A percentile compares a stretch with the other conserved stretches of the same genome.
phyloP scores from a whole-genome alignment of 2,329 filamentous ascomycete species.

The Zymoseptoria brevis region DNA sequence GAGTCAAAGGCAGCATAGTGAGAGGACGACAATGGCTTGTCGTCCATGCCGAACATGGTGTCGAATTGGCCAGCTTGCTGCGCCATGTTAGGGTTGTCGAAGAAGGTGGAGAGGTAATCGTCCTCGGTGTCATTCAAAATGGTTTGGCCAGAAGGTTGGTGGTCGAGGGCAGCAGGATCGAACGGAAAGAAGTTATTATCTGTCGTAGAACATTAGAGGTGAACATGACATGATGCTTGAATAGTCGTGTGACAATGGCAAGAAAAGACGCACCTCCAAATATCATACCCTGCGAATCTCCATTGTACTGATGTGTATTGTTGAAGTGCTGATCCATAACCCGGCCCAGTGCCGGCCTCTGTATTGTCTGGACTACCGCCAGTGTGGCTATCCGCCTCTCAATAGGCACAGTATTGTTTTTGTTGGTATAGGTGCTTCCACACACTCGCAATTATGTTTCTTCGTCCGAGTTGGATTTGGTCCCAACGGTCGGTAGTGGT shows the following conservation, averaged over 20 bases:
- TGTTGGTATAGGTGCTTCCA: background rate
- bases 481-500: background rate
- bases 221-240: background rate
- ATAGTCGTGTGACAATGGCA: background rate
- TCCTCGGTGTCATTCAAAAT: constrained; percentile 3
- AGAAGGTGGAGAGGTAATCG: constrained; percentile 4
- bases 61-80: constrained; percentile 1
- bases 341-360: background rate
- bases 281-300: background rate
- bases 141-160: background rate
- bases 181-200: constrained; percentile 1
- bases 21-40: background rate
- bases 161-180: background rate
- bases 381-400: background rate
- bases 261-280: background rate
- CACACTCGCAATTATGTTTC: background rate
- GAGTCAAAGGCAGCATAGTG: background rate
- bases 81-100: constrained; percentile 5
- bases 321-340: background rate
- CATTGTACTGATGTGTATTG: background rate
- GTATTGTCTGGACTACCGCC: background rate
- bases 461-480: background rate
- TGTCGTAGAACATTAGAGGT: background rate
- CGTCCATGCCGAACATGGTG: background rate
- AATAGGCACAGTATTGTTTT: background rate